phyloP scores from a whole-genome alignment of 2,329 filamentous ascomycete genomes.

The Ustulina deusta region DNA sequence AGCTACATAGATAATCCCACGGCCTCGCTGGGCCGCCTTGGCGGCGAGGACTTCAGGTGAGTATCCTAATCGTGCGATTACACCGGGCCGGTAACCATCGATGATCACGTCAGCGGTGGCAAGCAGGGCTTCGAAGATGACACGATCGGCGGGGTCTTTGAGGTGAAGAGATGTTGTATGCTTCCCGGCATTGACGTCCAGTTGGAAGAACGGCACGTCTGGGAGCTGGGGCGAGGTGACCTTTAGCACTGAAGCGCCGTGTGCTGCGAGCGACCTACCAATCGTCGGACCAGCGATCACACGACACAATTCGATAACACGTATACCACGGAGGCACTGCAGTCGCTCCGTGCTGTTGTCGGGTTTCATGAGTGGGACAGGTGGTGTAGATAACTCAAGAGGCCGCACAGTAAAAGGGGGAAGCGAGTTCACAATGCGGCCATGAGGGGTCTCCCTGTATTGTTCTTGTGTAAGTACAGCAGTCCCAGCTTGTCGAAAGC shows the following conservation, averaged over 20 bases:
- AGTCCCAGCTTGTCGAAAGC: constrained; percentile 69
- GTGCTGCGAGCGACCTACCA: constrained; percentile 77
- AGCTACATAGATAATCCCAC: constrained; percentile 74
- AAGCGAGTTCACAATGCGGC: constrained; percentile 55
- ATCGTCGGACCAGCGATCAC: constrained; percentile 83
- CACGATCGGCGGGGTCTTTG: constrained; percentile 64
- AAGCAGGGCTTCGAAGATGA: constrained; percentile 69
- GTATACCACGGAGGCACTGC: constrained; percentile 68
- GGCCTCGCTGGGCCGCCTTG: constrained; percentile 65
- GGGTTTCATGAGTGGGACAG: constrained; percentile 55
- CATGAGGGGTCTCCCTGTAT: constrained; percentile 68
- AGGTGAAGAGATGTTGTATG: constrained; percentile 74
- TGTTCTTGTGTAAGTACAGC: constrained; percentile 69
- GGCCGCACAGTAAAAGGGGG: constrained; percentile 63
- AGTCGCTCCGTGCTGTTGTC: constrained; percentile 48
- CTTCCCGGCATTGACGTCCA: constrained; percentile 79
- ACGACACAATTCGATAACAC: constrained; percentile 79
- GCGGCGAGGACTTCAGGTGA: constrained; percentile 65
- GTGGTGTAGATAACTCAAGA: constrained; percentile 64
- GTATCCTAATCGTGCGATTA: constrained; percentile 73
- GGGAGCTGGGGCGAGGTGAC: constrained; percentile 75
- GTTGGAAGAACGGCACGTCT: constrained; percentile 78
- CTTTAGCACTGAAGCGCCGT: constrained; percentile 80
- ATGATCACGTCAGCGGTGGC: constrained; percentile 73
- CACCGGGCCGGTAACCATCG: constrained; percentile 77